Conservation (phyloP, 345 rosid genomes). For the Reutealis trisperma region DNA sequence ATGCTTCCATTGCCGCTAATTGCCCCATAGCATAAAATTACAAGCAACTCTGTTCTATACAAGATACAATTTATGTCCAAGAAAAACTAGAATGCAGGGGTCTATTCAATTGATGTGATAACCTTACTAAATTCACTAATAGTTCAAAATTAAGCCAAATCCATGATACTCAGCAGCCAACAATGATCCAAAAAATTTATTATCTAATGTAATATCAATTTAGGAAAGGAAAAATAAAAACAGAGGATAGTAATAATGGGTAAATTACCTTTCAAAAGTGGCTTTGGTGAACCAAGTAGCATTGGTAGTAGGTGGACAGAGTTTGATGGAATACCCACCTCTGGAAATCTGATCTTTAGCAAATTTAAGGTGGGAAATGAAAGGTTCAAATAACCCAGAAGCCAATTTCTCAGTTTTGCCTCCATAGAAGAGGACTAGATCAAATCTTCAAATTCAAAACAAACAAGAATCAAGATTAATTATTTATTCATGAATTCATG, state of each 20-base stretch:
- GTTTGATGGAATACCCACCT: slow-evolving; percentile 86
- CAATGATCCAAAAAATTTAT: no score
- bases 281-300: slow-evolving; percentile 85
- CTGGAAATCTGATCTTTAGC: slow-evolving; percentile 76
- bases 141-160: no score
- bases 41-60: background rate
- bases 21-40: no score
- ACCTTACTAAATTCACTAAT: no score
- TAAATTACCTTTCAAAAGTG: slow-evolving; percentile 69
- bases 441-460: slow-evolving; percentile 52
- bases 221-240: no score
- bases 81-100: background rate
- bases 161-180: background rate
- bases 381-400: slow-evolving; percentile 79
- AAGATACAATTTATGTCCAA: background rate
- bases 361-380: slow-evolving; percentile 70
- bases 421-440: slow-evolving; percentile 67
- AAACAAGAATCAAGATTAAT: background rate
- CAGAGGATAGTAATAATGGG: no score
- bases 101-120: background rate
- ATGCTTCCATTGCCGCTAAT: no score
- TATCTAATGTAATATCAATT: no score
- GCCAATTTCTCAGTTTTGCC: slow-evolving; percentile 76
- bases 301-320: slow-evolving; percentile 51
- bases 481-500: no score